Conservation (phyloP, 1,284 basidiomycete genomes). For the Pseudozyma tsukubaensis region DNA sequence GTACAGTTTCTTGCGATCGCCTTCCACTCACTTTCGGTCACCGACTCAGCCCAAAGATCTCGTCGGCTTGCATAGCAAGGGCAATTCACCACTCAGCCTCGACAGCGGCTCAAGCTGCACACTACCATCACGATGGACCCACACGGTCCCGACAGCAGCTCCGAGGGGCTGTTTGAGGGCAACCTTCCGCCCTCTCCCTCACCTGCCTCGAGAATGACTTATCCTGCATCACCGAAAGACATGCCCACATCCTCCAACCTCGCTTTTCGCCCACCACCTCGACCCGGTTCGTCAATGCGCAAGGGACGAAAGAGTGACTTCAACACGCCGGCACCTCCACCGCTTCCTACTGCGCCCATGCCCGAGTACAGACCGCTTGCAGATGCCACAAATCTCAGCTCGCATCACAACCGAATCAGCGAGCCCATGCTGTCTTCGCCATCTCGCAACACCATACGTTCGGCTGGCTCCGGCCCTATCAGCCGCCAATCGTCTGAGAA, state of each 20-base stretch:
- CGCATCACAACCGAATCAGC: constrained; percentile 21
- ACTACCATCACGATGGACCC: constrained; percentile 28
- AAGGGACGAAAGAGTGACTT: constrained; percentile 54
- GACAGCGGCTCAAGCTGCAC: constrained; percentile 23
- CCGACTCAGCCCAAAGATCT: background rate
- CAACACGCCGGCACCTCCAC: constrained; percentile 48
- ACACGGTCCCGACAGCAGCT: constrained; percentile 39
- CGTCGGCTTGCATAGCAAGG: background rate
- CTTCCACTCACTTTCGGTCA: background rate
- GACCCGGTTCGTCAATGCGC: constrained; percentile 51
- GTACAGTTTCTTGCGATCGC: too few species aligned
- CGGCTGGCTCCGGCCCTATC: constrained; percentile 1
- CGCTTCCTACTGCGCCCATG: constrained; percentile 36
- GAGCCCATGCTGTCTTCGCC: constrained; percentile 27
- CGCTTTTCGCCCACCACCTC: constrained; percentile 48
- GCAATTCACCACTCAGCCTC: background rate
- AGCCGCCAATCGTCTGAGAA: constrained; percentile 26
- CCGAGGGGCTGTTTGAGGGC: constrained; percentile 49
- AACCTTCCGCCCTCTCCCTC: constrained; percentile 47
- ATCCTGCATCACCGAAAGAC: constrained; percentile 47
- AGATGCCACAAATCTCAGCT: constrained; percentile 38
- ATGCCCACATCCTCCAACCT: constrained; percentile 37
- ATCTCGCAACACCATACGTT: constrained; percentile 10
- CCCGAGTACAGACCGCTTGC: constrained; percentile 29
- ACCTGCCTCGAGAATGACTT: constrained; percentile 32